Percentiles rank a stretch among this genome's conserved stretches.
Evolutionary conservation across 1,139 yeast genomes (phyloP).

Genomic region (Lipomyces yarrowii): DNA sequence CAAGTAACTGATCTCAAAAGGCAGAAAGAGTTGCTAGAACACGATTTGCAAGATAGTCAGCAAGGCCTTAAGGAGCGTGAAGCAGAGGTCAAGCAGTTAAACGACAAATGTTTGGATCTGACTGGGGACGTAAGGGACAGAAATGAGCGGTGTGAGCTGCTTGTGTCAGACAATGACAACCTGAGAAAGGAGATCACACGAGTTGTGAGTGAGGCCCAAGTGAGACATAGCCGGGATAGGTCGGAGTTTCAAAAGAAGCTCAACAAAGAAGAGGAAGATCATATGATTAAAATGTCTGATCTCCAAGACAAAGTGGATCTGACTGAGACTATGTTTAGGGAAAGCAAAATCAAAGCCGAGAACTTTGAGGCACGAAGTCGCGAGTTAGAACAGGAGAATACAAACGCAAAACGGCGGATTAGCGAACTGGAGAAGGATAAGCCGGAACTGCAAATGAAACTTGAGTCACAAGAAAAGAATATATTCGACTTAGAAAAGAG

Average conservation of each 20-base stretch:
- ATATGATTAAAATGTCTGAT: background rate
- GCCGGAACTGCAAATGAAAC: background rate
- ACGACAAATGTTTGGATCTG: background rate
- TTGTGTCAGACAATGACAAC: background rate
- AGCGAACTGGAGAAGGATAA: background rate
- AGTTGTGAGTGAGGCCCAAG: background rate
- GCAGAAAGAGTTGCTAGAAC: background rate
- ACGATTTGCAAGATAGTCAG: background rate
- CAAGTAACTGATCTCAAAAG: background rate
- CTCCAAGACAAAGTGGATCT: background rate
- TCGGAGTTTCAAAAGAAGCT: background rate
- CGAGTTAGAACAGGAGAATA: background rate
- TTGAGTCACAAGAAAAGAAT: background rate
- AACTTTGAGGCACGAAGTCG: background rate
- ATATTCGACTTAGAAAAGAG: background rate
- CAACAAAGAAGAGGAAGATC: background rate
- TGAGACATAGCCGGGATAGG: slow-evolving; percentile 1
- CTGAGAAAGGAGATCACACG: background rate
- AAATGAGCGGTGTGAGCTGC: background rate
- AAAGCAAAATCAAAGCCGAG: background rate
- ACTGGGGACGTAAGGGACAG: background rate
- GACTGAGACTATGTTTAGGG: background rate
- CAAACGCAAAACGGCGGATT: background rate
- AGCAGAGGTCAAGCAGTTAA: background rate
- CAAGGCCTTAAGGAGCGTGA: background rate